Base-by-base conservation (phyloP, 225 moss, liverwort and hornwort species). In the Ulota crispa region DNA sequence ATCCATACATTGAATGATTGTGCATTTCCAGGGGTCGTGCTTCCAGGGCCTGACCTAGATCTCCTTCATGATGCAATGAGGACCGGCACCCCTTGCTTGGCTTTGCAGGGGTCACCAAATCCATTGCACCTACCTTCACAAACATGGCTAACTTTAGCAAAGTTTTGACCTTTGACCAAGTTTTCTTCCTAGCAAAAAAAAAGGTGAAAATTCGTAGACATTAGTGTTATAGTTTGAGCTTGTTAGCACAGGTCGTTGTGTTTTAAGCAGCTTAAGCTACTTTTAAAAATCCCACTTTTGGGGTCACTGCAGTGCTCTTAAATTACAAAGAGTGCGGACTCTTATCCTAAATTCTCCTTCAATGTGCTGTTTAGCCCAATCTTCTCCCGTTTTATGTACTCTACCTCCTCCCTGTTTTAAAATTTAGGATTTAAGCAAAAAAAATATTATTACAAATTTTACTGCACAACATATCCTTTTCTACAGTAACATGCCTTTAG, bases 1-100 rank as follows among this genome's bases (percentile, higher is more conserved):
- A 18, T 82, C 54, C 6, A 68, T 1, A 73, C 68, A 82, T 69
- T 82, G 82, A 86, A 78, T 86, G 73, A 82, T 86, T 74, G 78
- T 24, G 67, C 26, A 1, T 11, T 62, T 68, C 28, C 15, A 67
- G 31, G 59, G 24, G 30, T 45, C 2, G 0, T 39, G 39, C 39
- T 39, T 9, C 39, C 39, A 39, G 39, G 39, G 8, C 39, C 43
- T 43, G 43, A 43, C 43, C 43, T 13, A 13, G 43, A 43, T 43
- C 43, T 43, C 43, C 43, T 43, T 43, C 61, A 45, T 26, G 62
- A 43, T 7, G 43, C 63, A 3, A 37, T 9, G 59, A 7, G 75
- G 9, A 3, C 63, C 20, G 59, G 19, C 63, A 21, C 31, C 76
- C 52, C 36, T 77, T 36, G 64, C 18, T 77, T 1, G 47, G 53